phyloP scores from a whole-genome alignment of 2,329 filamentous ascomycete genomes.

The Colletotrichum sp. region DNA sequence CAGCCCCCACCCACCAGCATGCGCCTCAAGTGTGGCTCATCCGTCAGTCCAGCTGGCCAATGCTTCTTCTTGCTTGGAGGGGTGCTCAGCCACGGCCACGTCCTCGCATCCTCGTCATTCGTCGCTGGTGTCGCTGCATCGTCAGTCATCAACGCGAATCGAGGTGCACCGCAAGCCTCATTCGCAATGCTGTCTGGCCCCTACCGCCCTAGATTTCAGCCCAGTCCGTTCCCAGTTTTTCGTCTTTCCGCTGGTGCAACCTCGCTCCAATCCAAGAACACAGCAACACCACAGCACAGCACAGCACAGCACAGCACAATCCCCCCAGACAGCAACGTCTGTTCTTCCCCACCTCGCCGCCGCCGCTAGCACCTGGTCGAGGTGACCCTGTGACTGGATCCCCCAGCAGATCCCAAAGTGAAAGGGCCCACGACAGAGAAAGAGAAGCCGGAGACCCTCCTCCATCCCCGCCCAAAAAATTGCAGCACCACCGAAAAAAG shows the following conservation, averaged over 20 bases:
- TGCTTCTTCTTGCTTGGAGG: neutral
- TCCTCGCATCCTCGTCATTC: neutral
- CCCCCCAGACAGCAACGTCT: neutral
- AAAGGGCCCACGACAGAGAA: neutral
- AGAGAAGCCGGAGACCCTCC: neutral
- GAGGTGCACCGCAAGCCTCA: constrained; percentile 6
- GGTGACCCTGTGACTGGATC: neutral
- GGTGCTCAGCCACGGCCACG: constrained; percentile 16
- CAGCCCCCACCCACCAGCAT: neutral
- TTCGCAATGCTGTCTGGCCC: neutral
- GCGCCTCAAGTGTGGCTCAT: constrained; percentile 14
- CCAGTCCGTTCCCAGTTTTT: neutral
- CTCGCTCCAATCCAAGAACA: too few species aligned
- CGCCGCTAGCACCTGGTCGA: neutral
- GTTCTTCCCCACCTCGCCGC: neutral
- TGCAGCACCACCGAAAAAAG: neutral
- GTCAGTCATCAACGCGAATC: neutral
- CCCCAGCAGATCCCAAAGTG: neutral
- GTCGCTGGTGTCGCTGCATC: neutral
- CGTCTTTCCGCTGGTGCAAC: neutral
- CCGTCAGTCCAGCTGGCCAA: neutral
- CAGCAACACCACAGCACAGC: neutral
- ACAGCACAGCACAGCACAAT: neutral
- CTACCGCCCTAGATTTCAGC: neutral
- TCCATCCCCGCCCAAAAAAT: constrained; percentile 3